phyloP scores from a whole-genome alignment of 495 filamentous ascomycete species.

The Filosporella fistucella region DNA sequence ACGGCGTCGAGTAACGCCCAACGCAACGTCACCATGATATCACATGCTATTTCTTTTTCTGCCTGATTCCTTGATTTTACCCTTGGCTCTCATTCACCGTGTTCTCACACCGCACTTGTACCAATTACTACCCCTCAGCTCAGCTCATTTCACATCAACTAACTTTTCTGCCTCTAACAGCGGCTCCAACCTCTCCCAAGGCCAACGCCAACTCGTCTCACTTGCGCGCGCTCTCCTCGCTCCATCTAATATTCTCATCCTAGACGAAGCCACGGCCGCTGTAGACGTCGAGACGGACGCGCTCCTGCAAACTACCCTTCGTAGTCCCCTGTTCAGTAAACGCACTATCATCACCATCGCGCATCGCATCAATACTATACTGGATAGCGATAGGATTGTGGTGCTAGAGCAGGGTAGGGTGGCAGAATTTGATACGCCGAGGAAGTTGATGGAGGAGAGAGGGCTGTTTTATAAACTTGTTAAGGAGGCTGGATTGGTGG shows the following conservation, averaged over 20 bases:
- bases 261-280: constrained; percentile 96
- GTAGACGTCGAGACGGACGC: constrained; percentile 95
- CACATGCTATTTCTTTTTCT: not conserved
- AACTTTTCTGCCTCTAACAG: constrained; percentile 13
- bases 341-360: constrained; percentile 98
- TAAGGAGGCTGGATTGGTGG: constrained; percentile 25
- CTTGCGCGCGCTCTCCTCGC: constrained; percentile 90
- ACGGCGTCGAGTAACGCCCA: no score
- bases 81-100: constrained; percentile 5
- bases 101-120: no score
- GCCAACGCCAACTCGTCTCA: constrained; percentile 88
- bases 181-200: constrained; percentile 78
- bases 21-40: not conserved
- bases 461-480: constrained; percentile 28
- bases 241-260: constrained; percentile 92
- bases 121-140: constrained; percentile 14
- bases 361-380: constrained; percentile 94
- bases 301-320: constrained; percentile 65
- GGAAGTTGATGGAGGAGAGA: constrained; percentile 55
- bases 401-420: constrained; percentile 77
- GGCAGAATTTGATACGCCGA: constrained; percentile 68
- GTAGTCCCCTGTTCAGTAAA: constrained; percentile 67
- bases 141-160: constrained; percentile 29
- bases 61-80: not conserved
- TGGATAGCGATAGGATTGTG: constrained; percentile 87